Evolutionary conservation across 2,329 filamentous ascomycete genomes (phyloP).

Genomic region (Fusarium caatingaense): DNA sequence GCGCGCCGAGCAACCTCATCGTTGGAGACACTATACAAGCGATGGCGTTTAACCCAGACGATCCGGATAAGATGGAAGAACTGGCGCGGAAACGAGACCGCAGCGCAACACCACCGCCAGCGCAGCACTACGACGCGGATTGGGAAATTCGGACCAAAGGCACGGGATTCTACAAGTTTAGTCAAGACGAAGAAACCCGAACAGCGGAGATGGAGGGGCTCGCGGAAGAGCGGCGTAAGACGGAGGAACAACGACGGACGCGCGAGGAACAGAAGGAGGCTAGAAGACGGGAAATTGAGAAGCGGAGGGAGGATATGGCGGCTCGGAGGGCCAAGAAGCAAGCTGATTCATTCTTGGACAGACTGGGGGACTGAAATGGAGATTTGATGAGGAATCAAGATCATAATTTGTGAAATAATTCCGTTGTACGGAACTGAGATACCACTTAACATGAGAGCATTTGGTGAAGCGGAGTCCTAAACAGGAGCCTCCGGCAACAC

Average conservation of each 20-base stretch:
- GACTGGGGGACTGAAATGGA: slow-evolving; percentile 52
- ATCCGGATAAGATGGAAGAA: slow-evolving; percentile 78
- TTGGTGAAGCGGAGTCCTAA: slow-evolving; percentile 6
- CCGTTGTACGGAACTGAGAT: slow-evolving; percentile 31
- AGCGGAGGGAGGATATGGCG: slow-evolving; percentile 71
- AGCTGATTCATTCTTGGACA: slow-evolving; percentile 78
- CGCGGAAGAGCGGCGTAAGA: slow-evolving; percentile 73
- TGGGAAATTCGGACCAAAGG: slow-evolving; percentile 88
- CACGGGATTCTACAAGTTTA: slow-evolving; percentile 92
- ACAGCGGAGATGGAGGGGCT: slow-evolving; percentile 80
- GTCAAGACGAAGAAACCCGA: slow-evolving; percentile 75
- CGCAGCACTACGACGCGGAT: slow-evolving; percentile 86
- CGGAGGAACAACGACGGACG: slow-evolving; percentile 70
- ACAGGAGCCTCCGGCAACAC: slow-evolving; percentile 1
- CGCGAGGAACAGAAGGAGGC: slow-evolving; percentile 68
- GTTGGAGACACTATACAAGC: slow-evolving; percentile 87
- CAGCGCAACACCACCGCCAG: slow-evolving; percentile 81
- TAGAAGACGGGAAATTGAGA: slow-evolving; percentile 72
- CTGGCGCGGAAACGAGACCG: slow-evolving; percentile 83
- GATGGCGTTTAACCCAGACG: slow-evolving; percentile 83
- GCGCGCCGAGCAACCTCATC: slow-evolving; percentile 77
- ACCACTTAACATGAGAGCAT: slow-evolving; percentile 15
- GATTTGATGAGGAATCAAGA: slow-evolving; percentile 14
- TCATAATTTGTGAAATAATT: neutral
- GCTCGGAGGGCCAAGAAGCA: slow-evolving; percentile 71